Evolutionary conservation across 202 grass and related monocot species (phyloP), one percentile per base, ranked within the genome.

Genomic region (Digitaria exilis): DNA sequence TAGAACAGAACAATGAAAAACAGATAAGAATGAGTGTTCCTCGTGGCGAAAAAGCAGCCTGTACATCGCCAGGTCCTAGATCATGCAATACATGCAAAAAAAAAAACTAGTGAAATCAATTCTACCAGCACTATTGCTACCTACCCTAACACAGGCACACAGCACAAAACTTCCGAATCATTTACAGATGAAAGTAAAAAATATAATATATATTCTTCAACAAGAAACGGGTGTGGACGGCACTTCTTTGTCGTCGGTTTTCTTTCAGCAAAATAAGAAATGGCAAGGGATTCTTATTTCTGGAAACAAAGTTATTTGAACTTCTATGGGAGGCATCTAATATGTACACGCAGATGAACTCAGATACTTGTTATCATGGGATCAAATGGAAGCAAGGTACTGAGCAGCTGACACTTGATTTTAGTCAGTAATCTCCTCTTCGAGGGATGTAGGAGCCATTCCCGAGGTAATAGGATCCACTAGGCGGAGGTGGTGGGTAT

Each of bases 351-450:
- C 6, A 4, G 16, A 19, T 34, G 13, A 62, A 78, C 41, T 77
- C 52, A 1, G 50, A 24, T n/a, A 32, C 28, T 79, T 43, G 48
- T 39, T 37, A 39, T 35, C 62, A 66, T 46, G 37, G 18, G 17
- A 41, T 80, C 31, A 45, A 18, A 86, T 67, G 50, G 31, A 74
- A 39, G 28, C 63, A 76, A 13, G 9, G 29, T 60, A n/a, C 12
- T 11, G 11, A 24, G 12, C 11, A 68, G 41, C 17, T 17, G 12
- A 19, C 44, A 52, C 43, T 28, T 31, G 2, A 76, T 75, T 78
- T 26, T 43, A 37, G 69, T 89, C 56, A 85, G 57, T 89, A 89
- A 39, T 85, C 61, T 77, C 74, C 60, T 45, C 72, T 85, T 31
- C 8, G 71, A 21, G 72, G 29, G 57, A 54, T 71, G 64, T 48